Evolutionary conservation across 352 stramenopile species (phyloP).

Genomic region (Plasmopara viticola): DNA sequence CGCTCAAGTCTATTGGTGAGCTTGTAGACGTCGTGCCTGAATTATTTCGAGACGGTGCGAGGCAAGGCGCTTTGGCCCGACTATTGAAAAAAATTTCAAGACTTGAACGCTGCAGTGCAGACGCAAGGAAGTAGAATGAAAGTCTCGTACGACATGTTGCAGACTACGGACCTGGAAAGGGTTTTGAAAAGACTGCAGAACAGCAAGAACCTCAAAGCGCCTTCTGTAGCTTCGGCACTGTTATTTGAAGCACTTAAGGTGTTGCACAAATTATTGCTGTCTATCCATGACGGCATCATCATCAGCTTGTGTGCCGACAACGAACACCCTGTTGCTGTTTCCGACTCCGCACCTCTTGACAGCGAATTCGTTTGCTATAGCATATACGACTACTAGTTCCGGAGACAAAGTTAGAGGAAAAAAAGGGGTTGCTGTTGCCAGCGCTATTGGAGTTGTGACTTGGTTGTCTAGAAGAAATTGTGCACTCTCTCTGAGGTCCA

Average conservation of each 20-base stretch:
- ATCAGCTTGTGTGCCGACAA: constrained; percentile 20
- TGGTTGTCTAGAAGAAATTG: constrained; percentile 47
- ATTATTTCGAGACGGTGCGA: constrained; percentile 46
- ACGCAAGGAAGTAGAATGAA: constrained; percentile 69
- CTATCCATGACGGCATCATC: constrained; percentile 19
- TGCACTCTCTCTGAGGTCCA: constrained; percentile 52
- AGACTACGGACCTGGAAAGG: too few species aligned
- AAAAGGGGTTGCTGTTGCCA: constrained; percentile 54
- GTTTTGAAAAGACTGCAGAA: too few species aligned
- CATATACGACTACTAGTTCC: constrained; percentile 11
- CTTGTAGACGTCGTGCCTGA: too few species aligned
- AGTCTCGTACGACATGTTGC: constrained; percentile 69
- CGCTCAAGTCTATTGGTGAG: too few species aligned
- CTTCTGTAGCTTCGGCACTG: constrained; percentile 39
- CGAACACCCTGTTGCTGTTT: constrained; percentile 49
- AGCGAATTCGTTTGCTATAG: constrained; percentile 22
- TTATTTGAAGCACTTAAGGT: constrained; percentile 57
- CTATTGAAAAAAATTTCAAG: constrained; percentile 77
- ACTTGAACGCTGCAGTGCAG: constrained; percentile 55
- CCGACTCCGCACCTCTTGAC: constrained; percentile 28
- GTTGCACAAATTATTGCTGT: constrained; percentile 57
- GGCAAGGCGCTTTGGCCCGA: constrained; percentile 45
- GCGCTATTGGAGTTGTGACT: constrained; percentile 71
- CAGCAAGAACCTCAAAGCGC: constrained; percentile 41
- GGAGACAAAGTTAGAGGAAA: constrained; percentile 29